Evolutionary conservation across 805 yeast genomes (phyloP), one percentile per base, ranked within the genome.

Genomic region (Saccharomyces jurei): DNA sequence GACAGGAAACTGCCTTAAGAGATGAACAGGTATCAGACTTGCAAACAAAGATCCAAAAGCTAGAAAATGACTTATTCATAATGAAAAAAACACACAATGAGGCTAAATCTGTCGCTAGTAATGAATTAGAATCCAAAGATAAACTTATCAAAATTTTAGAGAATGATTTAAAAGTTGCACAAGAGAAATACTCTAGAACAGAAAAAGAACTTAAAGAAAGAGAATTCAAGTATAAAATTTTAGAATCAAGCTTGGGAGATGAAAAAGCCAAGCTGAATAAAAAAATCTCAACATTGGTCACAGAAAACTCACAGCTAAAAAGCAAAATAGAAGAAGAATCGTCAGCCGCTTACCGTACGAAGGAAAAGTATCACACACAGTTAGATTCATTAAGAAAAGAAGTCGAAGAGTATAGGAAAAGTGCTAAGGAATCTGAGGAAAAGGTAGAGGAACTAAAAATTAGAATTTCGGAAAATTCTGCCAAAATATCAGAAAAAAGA

Each of bases 81-180:
- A 71, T 81, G 60, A 78, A 76, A 61, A 81, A 80, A 56, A 46
- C 50, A n/a, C 30, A 53, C 14, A 13, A 36, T 27, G 52, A 52
- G 21, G 22, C 46, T 10, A 51, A 36, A 36, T 17, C 44, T 8
- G 10, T 36, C 21, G 10, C 44, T 17, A 17, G 17, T 46, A 4
- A 4, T 25, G 41, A 41, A 32, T n/a, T 21, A 14, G 74, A 81
- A 46, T 71, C 86, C 54, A 36, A 21, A 26, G 17, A 4, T 27
- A 36, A 36, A 36, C 11, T 36, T 17, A 36, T 36, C 22, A 36
- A 31, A 22, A 53, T 41, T 41, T 44, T 57, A 48, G 52, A 54
- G 31, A 54, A 52, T 9, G 27, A 48, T 21, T 32, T 51, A 46
- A 25, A n/a, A 17, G n/a, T 28, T 32, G 50, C 57, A 9, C 48